A percentile compares a stretch with the other conserved stretches of the same genome.
These are phyloP conservation scores for Coemansia sp. DNA, from an alignment of 192 early-diverging fungal genomes.

Conservation along the genomic window DNA sequence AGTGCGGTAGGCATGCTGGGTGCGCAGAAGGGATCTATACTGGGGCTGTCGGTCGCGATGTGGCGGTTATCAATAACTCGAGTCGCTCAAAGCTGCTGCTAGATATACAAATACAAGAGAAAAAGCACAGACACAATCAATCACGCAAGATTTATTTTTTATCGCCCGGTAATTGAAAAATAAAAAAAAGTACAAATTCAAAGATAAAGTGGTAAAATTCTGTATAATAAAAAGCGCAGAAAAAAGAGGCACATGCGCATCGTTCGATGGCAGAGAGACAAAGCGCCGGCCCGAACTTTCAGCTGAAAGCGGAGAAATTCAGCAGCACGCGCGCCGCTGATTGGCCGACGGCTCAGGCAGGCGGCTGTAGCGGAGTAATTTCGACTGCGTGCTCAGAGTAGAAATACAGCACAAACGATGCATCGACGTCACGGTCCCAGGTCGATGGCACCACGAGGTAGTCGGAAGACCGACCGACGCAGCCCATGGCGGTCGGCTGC, in stretches of 20 bases:
- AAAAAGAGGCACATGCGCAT: background rate
- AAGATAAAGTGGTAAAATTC: background rate
- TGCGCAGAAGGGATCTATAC: background rate
- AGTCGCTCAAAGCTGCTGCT: too few relatives aligned
- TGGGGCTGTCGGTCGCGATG: too few relatives aligned
- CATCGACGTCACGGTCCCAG: constrained; percentile 33
- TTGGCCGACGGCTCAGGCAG: background rate
- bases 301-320: constrained; percentile 14
- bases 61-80: too few relatives aligned
- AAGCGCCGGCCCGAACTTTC: background rate
- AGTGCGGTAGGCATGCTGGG: constrained; percentile 11
- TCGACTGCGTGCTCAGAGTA: constrained; percentile 42
- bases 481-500: constrained; percentile 22
- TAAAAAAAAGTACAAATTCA: too few relatives aligned
- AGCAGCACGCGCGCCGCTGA: background rate
- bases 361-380: constrained; percentile 15
- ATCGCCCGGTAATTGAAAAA: too few relatives aligned
- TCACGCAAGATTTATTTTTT: too few relatives aligned
- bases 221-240: background rate
- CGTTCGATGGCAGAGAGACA: background rate
- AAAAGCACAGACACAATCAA: too few relatives aligned
- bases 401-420: constrained; percentile 49
- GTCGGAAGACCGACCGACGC: constrained; percentile 20
- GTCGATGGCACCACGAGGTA: constrained; percentile 43
- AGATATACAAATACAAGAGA: too few relatives aligned